Evolutionary conservation across 2,329 filamentous ascomycete genomes (phyloP).

Genomic region (Coniella lustricola): DNA sequence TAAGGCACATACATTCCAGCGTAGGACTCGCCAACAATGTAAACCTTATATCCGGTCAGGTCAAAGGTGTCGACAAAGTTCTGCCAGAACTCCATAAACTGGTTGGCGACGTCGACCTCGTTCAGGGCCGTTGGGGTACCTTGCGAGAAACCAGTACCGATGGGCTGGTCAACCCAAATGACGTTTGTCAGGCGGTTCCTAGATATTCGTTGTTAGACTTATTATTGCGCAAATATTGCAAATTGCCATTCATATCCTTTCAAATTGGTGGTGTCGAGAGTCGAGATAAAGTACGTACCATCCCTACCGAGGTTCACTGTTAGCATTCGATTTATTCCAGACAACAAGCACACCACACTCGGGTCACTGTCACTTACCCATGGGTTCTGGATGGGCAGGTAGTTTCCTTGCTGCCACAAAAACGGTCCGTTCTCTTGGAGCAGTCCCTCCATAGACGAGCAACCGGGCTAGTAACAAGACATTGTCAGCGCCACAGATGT

Average conservation of each 20-base stretch:
- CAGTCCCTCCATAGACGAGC: slow-evolving; percentile 55
- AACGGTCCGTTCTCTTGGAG: slow-evolving; percentile 70
- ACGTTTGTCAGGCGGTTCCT: slow-evolving; percentile 67
- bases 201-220: neutral
- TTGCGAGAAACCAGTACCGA: slow-evolving; percentile 61
- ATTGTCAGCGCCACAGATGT: slow-evolving; percentile 41
- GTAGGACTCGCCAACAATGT: slow-evolving; percentile 67
- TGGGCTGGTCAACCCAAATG: slow-evolving; percentile 65
- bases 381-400: slow-evolving; percentile 52
- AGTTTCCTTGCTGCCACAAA: slow-evolving; percentile 60
- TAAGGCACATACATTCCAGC: slow-evolving; percentile 64
- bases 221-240: no score
- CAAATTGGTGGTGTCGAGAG: neutral
- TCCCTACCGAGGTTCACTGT: no score
- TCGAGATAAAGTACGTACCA: neutral
- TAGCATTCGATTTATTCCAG: no score
- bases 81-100: slow-evolving; percentile 73
- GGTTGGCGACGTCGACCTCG: slow-evolving; percentile 58
- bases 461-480: slow-evolving; percentile 49
- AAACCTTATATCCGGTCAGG: slow-evolving; percentile 62
- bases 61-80: slow-evolving; percentile 67
- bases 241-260: no score
- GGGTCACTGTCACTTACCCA: slow-evolving; percentile 37
- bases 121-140: slow-evolving; percentile 57
- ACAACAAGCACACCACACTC: neutral